Conservation (phyloP, 805 yeast species). For the Wilhelminamyces savonicus region DNA sequence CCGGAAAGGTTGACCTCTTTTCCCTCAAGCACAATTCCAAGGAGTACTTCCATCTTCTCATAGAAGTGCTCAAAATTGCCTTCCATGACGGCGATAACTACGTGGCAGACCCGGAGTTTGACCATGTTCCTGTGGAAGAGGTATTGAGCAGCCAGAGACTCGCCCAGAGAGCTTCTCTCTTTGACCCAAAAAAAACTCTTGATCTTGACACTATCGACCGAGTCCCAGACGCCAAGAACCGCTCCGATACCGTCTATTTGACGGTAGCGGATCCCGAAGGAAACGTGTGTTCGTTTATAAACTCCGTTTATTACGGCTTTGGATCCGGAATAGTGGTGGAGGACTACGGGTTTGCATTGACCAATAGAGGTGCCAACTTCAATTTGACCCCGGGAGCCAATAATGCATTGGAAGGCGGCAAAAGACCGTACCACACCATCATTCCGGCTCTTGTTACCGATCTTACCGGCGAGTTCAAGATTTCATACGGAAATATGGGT, state of each 20-base stretch:
- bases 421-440: constrained; percentile 77
- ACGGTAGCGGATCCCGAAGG: constrained; percentile 61
- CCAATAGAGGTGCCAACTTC: constrained; percentile 75
- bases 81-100: constrained; percentile 72
- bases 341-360: constrained; percentile 60
- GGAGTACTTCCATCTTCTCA: constrained; percentile 63
- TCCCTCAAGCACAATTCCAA: constrained; percentile 56
- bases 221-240: constrained; percentile 50
- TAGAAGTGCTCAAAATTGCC: constrained; percentile 65
- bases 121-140: constrained; percentile 29
- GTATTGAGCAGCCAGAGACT: constrained; percentile 48
- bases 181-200: constrained; percentile 32
- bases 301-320: constrained; percentile 63
- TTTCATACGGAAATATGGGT: constrained; percentile 80
- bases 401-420: constrained; percentile 61
- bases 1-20: constrained; percentile 35
- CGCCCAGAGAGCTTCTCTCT: constrained; percentile 41
- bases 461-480: constrained; percentile 45
- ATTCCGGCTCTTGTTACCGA: constrained; percentile 76
- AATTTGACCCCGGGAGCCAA: constrained; percentile 49
- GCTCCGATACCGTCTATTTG: constrained; percentile 69
- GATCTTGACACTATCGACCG: constrained; percentile 42
- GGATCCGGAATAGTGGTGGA: constrained; percentile 69
- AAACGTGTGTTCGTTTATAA: constrained; percentile 78
- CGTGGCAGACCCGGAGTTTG: constrained; percentile 55